Percentiles rank a stretch among this genome's conserved stretches.
phyloP scores from a whole-genome alignment of 306 rosid genomes.

The Fagus sylvatica region DNA sequence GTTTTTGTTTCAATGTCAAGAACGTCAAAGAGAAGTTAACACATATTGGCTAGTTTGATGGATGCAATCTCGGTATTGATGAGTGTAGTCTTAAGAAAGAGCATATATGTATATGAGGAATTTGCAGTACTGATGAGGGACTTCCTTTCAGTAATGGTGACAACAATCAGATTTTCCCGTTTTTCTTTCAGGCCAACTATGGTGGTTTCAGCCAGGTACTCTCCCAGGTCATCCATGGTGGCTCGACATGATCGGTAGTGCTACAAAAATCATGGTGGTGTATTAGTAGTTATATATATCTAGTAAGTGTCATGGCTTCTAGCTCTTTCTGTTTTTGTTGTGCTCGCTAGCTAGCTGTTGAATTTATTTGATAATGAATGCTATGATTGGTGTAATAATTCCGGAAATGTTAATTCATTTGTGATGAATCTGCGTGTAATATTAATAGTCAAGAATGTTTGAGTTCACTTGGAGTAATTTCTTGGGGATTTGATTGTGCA shows the following conservation, averaged over 20 bases:
- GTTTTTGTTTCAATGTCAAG: background rate
- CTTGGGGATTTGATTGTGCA: background rate
- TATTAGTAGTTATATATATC: background rate
- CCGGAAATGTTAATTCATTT: background rate
- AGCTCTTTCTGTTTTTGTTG: background rate
- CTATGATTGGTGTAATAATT: background rate
- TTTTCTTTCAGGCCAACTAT: slow-evolving; percentile 24
- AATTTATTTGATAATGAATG: background rate
- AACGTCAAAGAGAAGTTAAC: background rate
- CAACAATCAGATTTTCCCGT: slow-evolving; percentile 47
- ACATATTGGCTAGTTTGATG: slow-evolving; percentile 38
- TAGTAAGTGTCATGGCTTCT: background rate
- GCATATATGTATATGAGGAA: slow-evolving; percentile 40
- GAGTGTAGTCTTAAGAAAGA: slow-evolving; percentile 54
- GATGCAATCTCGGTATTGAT: slow-evolving; percentile 40
- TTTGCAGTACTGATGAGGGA: slow-evolving; percentile 33
- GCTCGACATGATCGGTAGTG: slow-evolving; percentile 54
- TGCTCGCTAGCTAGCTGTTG: background rate
- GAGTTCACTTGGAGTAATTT: background rate
- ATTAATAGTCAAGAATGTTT: background rate
- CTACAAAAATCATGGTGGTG: background rate
- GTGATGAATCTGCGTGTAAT: background rate
- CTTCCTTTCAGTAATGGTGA: slow-evolving; percentile 38
- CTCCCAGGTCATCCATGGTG: slow-evolving; percentile 53
- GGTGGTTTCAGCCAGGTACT: slow-evolving; percentile 39